Conservation (phyloP, 2,329 filamentous ascomycete species). For the Fusarium hainanense region DNA sequence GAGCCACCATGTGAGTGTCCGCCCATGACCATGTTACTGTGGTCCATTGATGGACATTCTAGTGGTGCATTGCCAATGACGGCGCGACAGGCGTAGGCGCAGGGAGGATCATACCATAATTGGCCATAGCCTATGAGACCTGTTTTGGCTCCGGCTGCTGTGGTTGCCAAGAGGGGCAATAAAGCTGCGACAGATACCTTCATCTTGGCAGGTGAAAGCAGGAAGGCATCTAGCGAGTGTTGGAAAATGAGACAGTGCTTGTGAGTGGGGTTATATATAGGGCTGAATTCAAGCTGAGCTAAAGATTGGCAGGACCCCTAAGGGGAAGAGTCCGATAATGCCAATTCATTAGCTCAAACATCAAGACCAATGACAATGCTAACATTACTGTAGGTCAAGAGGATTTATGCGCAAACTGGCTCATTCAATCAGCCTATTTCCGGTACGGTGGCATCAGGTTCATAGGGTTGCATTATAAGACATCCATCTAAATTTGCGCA, state of each 20-base stretch:
- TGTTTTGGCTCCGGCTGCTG: neutral
- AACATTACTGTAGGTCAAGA: neutral
- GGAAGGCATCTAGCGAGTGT: too few relatives aligned
- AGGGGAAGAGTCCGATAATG: fast-evolving
- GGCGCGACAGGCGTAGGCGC: neutral
- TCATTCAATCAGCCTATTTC: neutral
- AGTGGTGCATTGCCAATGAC: neutral
- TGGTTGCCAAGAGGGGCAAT: fast-evolving
- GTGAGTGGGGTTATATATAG: neutral
- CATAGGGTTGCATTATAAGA: neutral
- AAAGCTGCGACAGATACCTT: fast-evolving
- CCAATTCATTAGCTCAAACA: neutral
- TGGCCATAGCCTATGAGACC: neutral
- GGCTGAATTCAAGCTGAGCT: neutral
- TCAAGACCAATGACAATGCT: fast-evolving
- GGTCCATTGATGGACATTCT: neutral
- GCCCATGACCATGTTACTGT: neutral
- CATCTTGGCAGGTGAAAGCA: neutral
- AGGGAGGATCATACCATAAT: neutral
- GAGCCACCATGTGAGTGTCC: neutral
- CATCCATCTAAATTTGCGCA: neutral
- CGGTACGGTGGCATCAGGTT: neutral
- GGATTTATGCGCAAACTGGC: neutral
- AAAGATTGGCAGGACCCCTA: neutral
- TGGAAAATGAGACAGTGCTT: too few relatives aligned